phyloP scores from a whole-genome alignment of 768 basidiomycete genomes.

The Roridomyces roridus region DNA sequence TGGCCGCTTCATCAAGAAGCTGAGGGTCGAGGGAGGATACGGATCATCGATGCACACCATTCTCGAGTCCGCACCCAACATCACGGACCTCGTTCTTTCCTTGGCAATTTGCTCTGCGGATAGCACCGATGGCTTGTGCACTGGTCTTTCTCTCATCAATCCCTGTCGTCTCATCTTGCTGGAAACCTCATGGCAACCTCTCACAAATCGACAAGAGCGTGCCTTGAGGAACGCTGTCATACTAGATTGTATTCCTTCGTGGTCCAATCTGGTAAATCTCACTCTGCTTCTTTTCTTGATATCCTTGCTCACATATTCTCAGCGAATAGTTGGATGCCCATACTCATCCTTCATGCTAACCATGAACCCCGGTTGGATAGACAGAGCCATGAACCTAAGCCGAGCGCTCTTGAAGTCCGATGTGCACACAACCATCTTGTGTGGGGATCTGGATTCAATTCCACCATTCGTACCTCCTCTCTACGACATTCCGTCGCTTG shows the following conservation, averaged over 20 bases:
- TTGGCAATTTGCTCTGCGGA: constrained; percentile 6
- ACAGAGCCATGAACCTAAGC: neutral
- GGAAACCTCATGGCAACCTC: neutral
- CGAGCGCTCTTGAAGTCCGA: neutral
- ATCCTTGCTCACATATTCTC: neutral
- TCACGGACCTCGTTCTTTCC: constrained; percentile 14
- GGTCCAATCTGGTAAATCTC: neutral
- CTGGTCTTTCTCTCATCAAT: constrained; percentile 10
- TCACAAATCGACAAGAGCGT: neutral
- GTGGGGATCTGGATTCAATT: too few species aligned
- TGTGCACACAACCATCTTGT: neutral
- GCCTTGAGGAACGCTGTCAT: neutral
- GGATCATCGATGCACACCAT: too few species aligned
- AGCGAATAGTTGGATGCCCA: neutral
- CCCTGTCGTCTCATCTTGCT: neutral
- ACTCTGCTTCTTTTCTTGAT: neutral
- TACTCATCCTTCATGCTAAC: too few species aligned
- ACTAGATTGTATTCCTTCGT: neutral
- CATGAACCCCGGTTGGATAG: neutral
- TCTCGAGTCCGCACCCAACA: too few species aligned
- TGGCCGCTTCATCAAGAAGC: too few species aligned
- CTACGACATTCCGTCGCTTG: too few species aligned
- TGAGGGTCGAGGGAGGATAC: too few species aligned
- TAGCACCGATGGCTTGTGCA: constrained; percentile 15
- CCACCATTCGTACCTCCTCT: too few species aligned